These are phyloP conservation scores for Cyberlindnera petersonii DNA, from an alignment of 805 yeast genomes.

Conservation along the genomic window DNA sequence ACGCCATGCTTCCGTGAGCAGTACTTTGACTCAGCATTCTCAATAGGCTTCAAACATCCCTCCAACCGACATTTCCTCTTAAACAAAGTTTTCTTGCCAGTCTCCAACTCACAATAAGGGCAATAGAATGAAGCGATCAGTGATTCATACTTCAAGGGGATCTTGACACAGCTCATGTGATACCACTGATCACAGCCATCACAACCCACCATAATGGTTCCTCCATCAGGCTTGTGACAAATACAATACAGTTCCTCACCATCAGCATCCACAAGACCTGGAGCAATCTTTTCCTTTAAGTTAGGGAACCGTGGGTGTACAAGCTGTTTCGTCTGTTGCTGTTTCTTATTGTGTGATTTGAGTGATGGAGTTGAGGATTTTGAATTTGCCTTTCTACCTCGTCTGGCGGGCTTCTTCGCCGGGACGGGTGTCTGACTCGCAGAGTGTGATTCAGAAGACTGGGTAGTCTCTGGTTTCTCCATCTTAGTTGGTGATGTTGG, in stretches of 20 bases:
- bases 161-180: conserved; percentile 73
- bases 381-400: not conserved
- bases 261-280: no score
- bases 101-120: conserved; percentile 56
- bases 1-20: conserved; percentile 72
- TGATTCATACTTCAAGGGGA: conserved; percentile 46
- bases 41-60: conserved; percentile 53
- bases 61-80: conserved; percentile 67
- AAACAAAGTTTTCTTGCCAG: conserved; percentile 55
- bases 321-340: not conserved
- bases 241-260: conserved; percentile 70
- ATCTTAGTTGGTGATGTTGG: no score
- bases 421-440: conserved; percentile 2
- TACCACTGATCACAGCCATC: conserved; percentile 96
- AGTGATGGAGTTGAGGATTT: conserved; percentile 5
- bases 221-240: conserved; percentile 75
- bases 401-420: not conserved
- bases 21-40: conserved; percentile 52
- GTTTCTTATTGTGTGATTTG: conserved; percentile 4
- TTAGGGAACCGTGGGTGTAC: conserved; percentile 29
- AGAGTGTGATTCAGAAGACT: not conserved
- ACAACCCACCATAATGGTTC: conserved; percentile 87
- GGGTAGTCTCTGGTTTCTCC: no score
- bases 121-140: conserved; percentile 68
- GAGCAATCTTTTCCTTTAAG: conserved; percentile 31